Base-by-base conservation (phyloP, 2,329 filamentous ascomycete genomes). In the Clonostachys solani region DNA sequence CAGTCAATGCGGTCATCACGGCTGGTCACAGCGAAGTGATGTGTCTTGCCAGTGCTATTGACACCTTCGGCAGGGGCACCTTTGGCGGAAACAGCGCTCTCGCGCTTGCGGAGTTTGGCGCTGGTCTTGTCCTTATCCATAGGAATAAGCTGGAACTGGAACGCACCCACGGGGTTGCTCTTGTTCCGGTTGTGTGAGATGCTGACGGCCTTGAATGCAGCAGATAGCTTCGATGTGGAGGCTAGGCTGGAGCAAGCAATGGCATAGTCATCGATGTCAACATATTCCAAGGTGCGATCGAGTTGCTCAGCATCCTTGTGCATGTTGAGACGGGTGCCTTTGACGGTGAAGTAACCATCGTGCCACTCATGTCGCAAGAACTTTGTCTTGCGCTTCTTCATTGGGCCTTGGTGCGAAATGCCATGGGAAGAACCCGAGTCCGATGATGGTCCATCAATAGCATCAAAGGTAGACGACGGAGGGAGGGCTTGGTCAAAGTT, bases 1-100 rank as follows among this genome's bases (percentile, higher is more conserved):
- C 94, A 99, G 64, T 96, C 92, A 59, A 97, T 96, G 51, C 92
- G 81, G 63, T 96, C 89, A 61, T 96, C 89, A 13, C 91, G 81
- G 58, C 77, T 83, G 69, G 86, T 87, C 56, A 96, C 92, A 0
- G 92, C 89, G 63, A 97, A 97, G 64, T 97, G 90, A 61, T 97
- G 92, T 41, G 89, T 87, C 77, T 96, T 96, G 57, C 82, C 83
- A 12, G 79, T 83, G 47, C 80, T 81, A 50, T 84, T 83, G 52
- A 69, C 70, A 23, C 75, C 73, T 36, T 77, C 75, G 33, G 61
- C 56, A 33, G 65, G 62, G 47, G 57, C 51, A 47, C 49, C 52
- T n/a, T 53, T 54, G 16, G 54, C 52, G 23, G 23, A 29, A 8
- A 73, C 54, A 49, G 60, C 66, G 60, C 75, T 80, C 56, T 78